A percentile compares a stretch with the other conserved stretches of the same genome.
Conservation (phyloP, 1,139 yeast genomes). For the Lizanozyma gosingica region DNA sequence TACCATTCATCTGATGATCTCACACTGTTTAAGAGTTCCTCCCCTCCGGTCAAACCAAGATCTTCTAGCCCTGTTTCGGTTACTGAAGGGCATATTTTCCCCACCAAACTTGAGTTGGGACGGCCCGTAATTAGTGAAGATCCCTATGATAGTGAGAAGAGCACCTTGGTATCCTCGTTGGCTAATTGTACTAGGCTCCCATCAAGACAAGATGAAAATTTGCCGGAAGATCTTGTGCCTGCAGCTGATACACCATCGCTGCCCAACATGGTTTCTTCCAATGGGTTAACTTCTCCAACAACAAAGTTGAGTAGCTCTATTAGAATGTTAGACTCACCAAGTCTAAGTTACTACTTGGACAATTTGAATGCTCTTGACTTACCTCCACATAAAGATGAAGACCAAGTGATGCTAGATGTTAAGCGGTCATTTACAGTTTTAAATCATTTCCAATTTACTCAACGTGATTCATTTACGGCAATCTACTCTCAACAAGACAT, state of each 20-base stretch:
- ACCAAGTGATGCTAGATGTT: slow-evolving; percentile 72
- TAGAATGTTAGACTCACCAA: neutral
- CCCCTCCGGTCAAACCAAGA: too few species aligned
- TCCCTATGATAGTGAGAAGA: slow-evolving; percentile 1
- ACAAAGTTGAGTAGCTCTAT: slow-evolving; percentile 1
- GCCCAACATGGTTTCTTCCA: neutral
- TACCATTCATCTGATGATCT: too few species aligned
- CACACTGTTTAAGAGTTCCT: too few species aligned
- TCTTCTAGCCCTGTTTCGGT: too few species aligned
- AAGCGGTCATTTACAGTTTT: slow-evolving; percentile 47
- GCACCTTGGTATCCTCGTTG: slow-evolving; percentile 3
- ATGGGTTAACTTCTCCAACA: neutral
- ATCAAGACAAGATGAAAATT: slow-evolving; percentile 4
- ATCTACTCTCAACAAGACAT: slow-evolving; percentile 27
- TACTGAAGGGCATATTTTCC: too few species aligned
- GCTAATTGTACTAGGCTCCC: neutral
- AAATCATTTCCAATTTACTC: slow-evolving; percentile 10
- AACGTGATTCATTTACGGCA: slow-evolving; percentile 23
- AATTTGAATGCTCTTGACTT: slow-evolving; percentile 20
- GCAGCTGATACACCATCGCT: slow-evolving; percentile 6
- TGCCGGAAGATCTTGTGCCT: slow-evolving; percentile 5
- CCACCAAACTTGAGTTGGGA: too few species aligned
- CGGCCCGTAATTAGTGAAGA: slow-evolving; percentile 1
- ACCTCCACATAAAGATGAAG: slow-evolving; percentile 58
- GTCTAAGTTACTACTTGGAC: slow-evolving; percentile 6